Conservation (phyloP, 257 asterid species). For the Osmanthus fragrans region DNA sequence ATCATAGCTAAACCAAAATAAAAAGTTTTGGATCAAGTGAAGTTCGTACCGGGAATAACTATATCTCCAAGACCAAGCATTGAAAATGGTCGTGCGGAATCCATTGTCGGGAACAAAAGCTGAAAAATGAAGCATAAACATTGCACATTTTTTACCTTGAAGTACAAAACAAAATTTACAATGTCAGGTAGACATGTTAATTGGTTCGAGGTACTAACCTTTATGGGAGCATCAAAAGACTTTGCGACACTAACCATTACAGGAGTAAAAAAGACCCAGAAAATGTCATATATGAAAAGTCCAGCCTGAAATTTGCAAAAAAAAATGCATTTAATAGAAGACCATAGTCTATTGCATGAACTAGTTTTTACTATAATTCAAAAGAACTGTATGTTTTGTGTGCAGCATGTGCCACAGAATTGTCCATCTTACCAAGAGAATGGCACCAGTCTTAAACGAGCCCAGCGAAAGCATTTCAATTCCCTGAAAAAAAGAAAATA, state of each 20-base stretch:
- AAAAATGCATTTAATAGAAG: constrained; percentile 8
- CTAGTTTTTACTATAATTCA: background rate
- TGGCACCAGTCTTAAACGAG: constrained; percentile 83
- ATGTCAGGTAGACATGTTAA: constrained; percentile 3
- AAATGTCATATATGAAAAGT: constrained; percentile 88
- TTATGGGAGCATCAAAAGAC: constrained; percentile 95
- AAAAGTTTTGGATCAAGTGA: background rate
- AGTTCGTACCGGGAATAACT: constrained; percentile 81
- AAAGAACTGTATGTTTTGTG: background rate
- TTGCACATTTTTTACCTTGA: background rate
- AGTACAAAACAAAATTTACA: background rate
- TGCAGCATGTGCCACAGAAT: background rate
- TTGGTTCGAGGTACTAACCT: constrained; percentile 43
- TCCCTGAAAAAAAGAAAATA: constrained; percentile 44
- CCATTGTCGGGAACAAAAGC: constrained; percentile 94
- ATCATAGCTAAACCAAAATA: background rate
- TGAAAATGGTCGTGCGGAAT: constrained; percentile 84
- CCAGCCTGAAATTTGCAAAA: constrained; percentile 66
- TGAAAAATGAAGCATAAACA: constrained; percentile 31
- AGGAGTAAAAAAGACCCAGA: constrained; percentile 98
- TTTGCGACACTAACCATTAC: constrained; percentile 98
- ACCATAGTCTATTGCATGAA: background rate
- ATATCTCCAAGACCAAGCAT: constrained; percentile 99
- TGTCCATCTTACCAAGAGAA: background rate
- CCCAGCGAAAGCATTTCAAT: constrained; percentile 98